Percentiles rank a stretch among this genome's conserved stretches.
These are phyloP conservation scores for Cladosporium sp. DNA, from an alignment of 2,329 filamentous ascomycete species.

Conservation along the genomic window DNA sequence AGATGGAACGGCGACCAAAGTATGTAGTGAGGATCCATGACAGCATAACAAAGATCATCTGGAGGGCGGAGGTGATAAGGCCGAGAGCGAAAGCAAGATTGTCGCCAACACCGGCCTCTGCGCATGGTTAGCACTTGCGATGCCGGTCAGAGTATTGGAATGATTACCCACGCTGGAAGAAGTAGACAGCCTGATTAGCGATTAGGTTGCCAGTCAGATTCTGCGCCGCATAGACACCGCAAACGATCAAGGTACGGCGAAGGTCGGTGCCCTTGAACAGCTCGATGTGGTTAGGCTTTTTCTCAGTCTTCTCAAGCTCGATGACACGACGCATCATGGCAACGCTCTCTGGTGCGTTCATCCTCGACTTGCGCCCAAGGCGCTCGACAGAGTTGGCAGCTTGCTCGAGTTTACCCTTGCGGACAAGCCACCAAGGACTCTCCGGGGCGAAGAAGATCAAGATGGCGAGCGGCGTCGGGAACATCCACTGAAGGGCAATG, in stretches of 20 bases:
- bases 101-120: conserved; percentile 54
- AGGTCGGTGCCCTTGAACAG: conserved; percentile 51
- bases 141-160: not conserved
- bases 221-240: conserved; percentile 53
- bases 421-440: conserved; percentile 51
- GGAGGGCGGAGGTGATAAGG: conserved; percentile 59
- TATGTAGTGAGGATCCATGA: conserved; percentile 62
- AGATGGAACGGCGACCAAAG: conserved; percentile 58
- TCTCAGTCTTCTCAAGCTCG: conserved; percentile 47
- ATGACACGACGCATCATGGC: conserved; percentile 56
- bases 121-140: conserved; percentile 12
- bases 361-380: conserved; percentile 40
- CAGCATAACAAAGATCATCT: conserved; percentile 57
- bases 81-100: conserved; percentile 55
- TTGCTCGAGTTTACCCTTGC: conserved; percentile 41
- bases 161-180: conserved; percentile 48
- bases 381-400: conserved; percentile 45
- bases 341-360: conserved; percentile 41
- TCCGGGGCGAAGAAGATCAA: conserved; percentile 47
- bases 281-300: conserved; percentile 45
- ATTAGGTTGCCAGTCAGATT: conserved; percentile 59
- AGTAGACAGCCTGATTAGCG: conserved; percentile 57
- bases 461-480: conserved; percentile 50
- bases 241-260: conserved; percentile 51
- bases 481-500: conserved; percentile 54